Conservation (phyloP, 768 basidiomycete genomes). For the Xerocomellus amylosporus region DNA sequence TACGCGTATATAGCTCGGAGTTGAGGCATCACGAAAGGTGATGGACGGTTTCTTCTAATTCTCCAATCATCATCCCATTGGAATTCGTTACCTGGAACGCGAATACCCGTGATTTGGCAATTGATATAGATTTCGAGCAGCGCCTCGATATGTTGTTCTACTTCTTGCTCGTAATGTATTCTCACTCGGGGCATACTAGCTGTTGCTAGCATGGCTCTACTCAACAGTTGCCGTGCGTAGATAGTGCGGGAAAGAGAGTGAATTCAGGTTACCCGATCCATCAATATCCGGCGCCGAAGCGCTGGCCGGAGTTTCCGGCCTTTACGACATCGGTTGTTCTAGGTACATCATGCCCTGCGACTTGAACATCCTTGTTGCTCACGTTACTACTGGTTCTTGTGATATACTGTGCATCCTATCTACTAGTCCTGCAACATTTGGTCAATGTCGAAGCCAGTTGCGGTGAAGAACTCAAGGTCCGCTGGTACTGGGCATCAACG, state of each 20-base stretch:
- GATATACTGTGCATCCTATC: background rate
- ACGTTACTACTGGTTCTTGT: background rate
- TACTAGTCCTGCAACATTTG: background rate
- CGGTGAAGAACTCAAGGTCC: slow-evolving; percentile 10
- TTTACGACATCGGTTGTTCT: slow-evolving; percentile 17
- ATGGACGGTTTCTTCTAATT: slow-evolving; percentile 65
- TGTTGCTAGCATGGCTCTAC: background rate
- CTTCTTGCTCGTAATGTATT: slow-evolving; percentile 1
- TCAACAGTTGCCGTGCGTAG: background rate
- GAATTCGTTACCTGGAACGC: slow-evolving; percentile 2
- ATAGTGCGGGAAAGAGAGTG: background rate
- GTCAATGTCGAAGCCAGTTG: slow-evolving; percentile 21
- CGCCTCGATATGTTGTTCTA: slow-evolving; percentile 8
- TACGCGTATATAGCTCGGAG: slow-evolving; percentile 63
- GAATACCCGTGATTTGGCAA: slow-evolving; percentile 2
- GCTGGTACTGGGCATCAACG: slow-evolving; percentile 28
- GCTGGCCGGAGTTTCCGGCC: background rate
- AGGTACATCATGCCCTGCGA: background rate
- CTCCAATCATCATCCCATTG: background rate
- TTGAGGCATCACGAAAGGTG: slow-evolving; percentile 82
- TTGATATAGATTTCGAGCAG: slow-evolving; percentile 5
- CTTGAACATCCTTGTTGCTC: slow-evolving; percentile 8
- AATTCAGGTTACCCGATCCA: background rate
- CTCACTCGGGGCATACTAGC: slow-evolving; percentile 4
- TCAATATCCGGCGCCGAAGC: background rate